phyloP scores from a whole-genome alignment of 2,329 filamentous ascomycete genomes.

The Passalora sequoiae region DNA sequence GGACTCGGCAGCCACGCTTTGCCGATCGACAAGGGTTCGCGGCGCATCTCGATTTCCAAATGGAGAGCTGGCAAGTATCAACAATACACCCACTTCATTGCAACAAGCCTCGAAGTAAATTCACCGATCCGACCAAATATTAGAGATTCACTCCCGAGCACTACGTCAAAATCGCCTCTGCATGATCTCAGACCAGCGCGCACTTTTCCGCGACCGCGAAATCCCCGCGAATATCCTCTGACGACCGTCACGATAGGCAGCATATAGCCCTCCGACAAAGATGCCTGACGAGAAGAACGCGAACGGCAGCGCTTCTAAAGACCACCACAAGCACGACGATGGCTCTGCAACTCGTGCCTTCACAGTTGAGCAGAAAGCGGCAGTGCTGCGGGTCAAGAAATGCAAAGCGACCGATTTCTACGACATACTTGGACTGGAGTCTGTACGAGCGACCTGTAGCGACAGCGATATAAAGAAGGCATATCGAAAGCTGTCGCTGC shows the following conservation, averaged over 20 bases:
- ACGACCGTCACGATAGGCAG: no score
- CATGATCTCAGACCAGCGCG: no score
- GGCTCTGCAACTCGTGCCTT: constrained; percentile 71
- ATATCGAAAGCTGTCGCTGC: constrained; percentile 85
- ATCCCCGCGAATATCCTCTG: no score
- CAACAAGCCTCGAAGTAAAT: no score
- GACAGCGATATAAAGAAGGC: constrained; percentile 95
- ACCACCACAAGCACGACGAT: constrained; percentile 63
- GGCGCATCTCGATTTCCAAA: constrained; percentile 3
- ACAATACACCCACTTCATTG: no score
- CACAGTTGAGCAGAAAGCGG: constrained; percentile 85
- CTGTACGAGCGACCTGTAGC: constrained; percentile 58
- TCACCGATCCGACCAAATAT: no score
- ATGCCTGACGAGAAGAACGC: constrained; percentile 21
- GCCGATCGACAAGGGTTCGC: constrained; percentile 4
- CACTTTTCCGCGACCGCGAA: not conserved
- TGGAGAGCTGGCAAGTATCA: constrained; percentile 20
- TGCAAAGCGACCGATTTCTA: constrained; percentile 88
- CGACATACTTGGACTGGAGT: constrained; percentile 77
- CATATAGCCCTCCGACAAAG: no score
- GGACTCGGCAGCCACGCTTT: no score
- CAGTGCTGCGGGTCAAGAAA: constrained; percentile 79
- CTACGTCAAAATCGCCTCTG: no score
- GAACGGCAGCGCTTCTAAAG: constrained; percentile 7
- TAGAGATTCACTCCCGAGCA: no score